These are phyloP conservation scores for Cyclotella atomus DNA, from an alignment of 108 stramenopile genomes.

Conservation along the genomic window DNA sequence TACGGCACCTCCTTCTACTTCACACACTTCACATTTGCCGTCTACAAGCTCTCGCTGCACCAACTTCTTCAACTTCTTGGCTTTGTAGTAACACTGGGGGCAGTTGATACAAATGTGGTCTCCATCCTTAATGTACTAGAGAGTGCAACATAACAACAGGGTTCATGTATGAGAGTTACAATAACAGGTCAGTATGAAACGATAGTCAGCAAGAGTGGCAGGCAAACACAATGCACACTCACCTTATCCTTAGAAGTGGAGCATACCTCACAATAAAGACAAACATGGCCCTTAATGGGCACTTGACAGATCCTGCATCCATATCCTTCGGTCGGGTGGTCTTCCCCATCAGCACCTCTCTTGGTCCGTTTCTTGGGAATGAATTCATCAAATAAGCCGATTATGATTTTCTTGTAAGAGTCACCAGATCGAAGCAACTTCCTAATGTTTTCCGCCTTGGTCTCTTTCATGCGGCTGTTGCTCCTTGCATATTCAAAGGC, in stretches of 20 bases:
- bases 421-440: background rate
- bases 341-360: background rate
- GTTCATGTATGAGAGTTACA: no score
- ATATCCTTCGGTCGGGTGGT: background rate
- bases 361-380: slow-evolving; percentile 10
- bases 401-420: background rate
- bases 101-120: slow-evolving; percentile 10
- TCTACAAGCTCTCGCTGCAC: background rate
- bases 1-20: no score
- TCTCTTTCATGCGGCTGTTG: background rate
- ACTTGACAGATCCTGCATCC: slow-evolving; percentile 1
- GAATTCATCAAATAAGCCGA: background rate
- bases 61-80: slow-evolving; percentile 10
- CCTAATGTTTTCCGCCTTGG: background rate
- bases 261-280: slow-evolving; percentile 11
- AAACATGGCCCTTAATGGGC: background rate
- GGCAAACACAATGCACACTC: no score
- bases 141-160: no score
- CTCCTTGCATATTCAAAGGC: background rate
- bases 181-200: no score
- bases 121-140: background rate
- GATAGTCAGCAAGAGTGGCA: no score
- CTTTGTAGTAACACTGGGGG: background rate
- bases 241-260: slow-evolving; percentile 8
- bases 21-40: slow-evolving; percentile 1